Percentiles rank a stretch among this genome's conserved stretches.
phyloP scores from a whole-genome alignment of 1,284 basidiomycete species.

The Fomitopsis pinicola region DNA sequence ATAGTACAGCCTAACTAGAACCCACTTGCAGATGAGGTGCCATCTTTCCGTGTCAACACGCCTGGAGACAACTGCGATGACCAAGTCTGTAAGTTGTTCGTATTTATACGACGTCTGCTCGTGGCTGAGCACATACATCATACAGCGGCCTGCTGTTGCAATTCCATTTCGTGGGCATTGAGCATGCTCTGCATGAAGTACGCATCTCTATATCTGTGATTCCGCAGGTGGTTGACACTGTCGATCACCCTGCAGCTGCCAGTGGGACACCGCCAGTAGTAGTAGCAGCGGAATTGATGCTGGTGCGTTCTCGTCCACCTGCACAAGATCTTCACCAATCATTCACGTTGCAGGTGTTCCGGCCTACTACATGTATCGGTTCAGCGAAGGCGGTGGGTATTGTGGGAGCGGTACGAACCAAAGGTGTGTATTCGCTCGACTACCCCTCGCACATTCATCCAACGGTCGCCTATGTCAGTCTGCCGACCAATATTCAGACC shows the following conservation, averaged over 20 bases:
- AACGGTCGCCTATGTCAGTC: not conserved
- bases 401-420: conserved; percentile 7
- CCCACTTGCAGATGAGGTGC: conserved; percentile 11
- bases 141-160: conserved; percentile 16
- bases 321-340: not conserved
- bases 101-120: too few relatives aligned
- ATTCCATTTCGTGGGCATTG: conserved; percentile 14
- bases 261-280: conserved; percentile 4
- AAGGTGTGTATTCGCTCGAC: not conserved
- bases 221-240: not conserved
- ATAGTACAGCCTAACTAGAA: not conserved
- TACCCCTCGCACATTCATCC: too few relatives aligned
- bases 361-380: conserved; percentile 6
- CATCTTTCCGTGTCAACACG: conserved; percentile 3
- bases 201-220: not conserved
- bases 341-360: conserved; percentile 1
- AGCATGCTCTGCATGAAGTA: conserved; percentile 20
- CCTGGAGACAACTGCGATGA: conserved; percentile 17
- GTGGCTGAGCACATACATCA: not conserved
- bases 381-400: not conserved
- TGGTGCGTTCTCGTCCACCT: not conserved
- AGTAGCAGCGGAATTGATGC: conserved; percentile 10
- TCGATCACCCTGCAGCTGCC: conserved; percentile 9
- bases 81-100: conserved; percentile 12
- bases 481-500: conserved; percentile 6